Evolutionary conservation across 2,329 filamentous ascomycete species (phyloP).

Genomic region (Colletotrichum neosansevieriae): DNA sequence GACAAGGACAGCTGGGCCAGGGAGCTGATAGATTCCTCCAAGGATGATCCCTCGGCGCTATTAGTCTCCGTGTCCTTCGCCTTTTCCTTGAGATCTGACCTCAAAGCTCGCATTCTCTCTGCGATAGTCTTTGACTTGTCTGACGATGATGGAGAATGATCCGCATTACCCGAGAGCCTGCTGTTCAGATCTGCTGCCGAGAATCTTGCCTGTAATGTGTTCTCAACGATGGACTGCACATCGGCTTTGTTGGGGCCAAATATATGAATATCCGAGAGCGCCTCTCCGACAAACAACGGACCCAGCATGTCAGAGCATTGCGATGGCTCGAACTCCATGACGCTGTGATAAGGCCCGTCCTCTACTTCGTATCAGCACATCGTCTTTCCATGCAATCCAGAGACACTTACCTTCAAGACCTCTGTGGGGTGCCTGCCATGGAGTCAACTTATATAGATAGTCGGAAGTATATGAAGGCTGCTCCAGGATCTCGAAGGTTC

Average conservation of each 20-base stretch:
- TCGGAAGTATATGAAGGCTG: slow-evolving; percentile 69
- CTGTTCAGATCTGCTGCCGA: slow-evolving; percentile 32
- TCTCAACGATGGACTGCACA: slow-evolving; percentile 51
- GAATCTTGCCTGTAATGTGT: slow-evolving; percentile 34
- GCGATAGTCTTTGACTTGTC: slow-evolving; percentile 56
- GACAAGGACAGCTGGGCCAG: slow-evolving; percentile 53
- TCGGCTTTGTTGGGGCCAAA: slow-evolving; percentile 66
- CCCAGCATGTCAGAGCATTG: slow-evolving; percentile 66
- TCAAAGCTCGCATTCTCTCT: slow-evolving; percentile 62
- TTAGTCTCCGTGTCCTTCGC: slow-evolving; percentile 44
- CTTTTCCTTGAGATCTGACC: slow-evolving; percentile 45
- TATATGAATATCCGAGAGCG: slow-evolving; percentile 65
- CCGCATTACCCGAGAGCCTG: slow-evolving; percentile 4
- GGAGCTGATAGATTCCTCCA: slow-evolving; percentile 47
- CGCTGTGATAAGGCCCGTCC: slow-evolving; percentile 62
- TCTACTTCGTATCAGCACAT: slow-evolving; percentile 54
- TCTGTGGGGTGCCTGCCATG: slow-evolving; percentile 71
- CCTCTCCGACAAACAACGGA: slow-evolving; percentile 65
- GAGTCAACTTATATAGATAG: slow-evolving; percentile 70
- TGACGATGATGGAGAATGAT: slow-evolving; percentile 54
- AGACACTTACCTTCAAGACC: slow-evolving; percentile 64
- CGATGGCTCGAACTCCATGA: slow-evolving; percentile 70
- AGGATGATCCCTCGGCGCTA: slow-evolving; percentile 3
- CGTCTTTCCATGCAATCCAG: too few relatives aligned
- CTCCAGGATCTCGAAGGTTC: slow-evolving; percentile 71